Percentiles rank a stretch among this genome's conserved stretches.
Evolutionary conservation across 768 basidiomycete genomes (phyloP).

Genomic region (Paxillus ammoniavirescens): DNA sequence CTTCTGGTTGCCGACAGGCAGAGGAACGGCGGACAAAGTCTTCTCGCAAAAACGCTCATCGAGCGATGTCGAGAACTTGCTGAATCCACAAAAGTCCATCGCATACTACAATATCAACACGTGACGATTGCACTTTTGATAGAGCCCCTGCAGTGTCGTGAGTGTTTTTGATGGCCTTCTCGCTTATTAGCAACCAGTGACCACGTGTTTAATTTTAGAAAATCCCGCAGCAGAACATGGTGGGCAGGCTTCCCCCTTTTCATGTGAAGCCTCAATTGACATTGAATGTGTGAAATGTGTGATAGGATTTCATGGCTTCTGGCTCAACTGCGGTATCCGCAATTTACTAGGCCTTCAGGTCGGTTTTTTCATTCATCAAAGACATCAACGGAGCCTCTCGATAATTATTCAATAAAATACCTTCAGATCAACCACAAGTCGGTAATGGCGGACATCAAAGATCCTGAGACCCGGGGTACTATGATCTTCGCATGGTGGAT

Average conservation of each 20-base stretch:
- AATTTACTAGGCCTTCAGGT: conserved; percentile 78
- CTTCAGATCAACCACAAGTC: conserved; percentile 81
- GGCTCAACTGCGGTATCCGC: conserved; percentile 75
- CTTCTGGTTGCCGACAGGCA: conserved; percentile 76
- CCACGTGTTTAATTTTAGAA: conserved; percentile 43
- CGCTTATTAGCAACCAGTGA: conserved; percentile 4
- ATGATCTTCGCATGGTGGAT: conserved; percentile 97
- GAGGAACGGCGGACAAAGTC: conserved; percentile 68
- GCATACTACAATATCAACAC: conserved; percentile 75
- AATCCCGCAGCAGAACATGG: conserved; percentile 70
- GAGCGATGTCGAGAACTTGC: conserved; percentile 82
- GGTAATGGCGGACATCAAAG: conserved; percentile 68
- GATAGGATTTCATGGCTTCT: conserved; percentile 81
- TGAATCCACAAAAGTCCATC: conserved; percentile 84
- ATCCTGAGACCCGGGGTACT: conserved; percentile 73
- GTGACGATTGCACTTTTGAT: conserved; percentile 79
- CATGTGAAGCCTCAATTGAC: conserved; percentile 17
- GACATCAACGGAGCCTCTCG: conserved; percentile 1
- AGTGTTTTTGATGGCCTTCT: conserved; percentile 36
- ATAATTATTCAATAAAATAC: conserved; percentile 6
- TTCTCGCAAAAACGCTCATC: conserved; percentile 74
- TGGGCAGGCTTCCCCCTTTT: conserved; percentile 30
- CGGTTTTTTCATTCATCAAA: conserved; percentile 18
- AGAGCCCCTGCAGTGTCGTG: conserved; percentile 85
- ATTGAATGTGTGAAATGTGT: conserved; percentile 1